Percentiles rank a stretch among this genome's conserved stretches.
phyloP scores from a whole-genome alignment of 1,139 yeast genomes.

The Yamadazyma taylorii region DNA sequence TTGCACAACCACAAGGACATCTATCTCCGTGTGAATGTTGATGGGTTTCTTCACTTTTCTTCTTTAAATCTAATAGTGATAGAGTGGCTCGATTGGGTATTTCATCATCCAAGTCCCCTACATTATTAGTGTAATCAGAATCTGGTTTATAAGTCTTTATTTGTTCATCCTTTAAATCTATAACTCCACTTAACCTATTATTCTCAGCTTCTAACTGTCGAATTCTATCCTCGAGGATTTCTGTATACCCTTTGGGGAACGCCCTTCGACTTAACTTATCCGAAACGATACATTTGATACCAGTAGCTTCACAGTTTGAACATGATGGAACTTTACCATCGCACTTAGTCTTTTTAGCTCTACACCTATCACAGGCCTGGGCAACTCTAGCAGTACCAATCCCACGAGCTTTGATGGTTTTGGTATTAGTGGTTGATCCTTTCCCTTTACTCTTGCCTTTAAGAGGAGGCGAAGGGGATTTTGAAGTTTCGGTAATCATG shows the following conservation, averaged over 20 bases:
- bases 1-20: conserved; percentile 55
- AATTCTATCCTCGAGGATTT: conserved; percentile 46
- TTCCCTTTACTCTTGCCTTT: conserved; percentile 10
- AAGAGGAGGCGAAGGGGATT: conserved; percentile 4
- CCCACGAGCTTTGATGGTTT: conserved; percentile 66
- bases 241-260: conserved; percentile 52
- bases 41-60: conserved; percentile 3
- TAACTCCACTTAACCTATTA: conserved; percentile 44
- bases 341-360: conserved; percentile 77
- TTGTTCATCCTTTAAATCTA: conserved; percentile 65
- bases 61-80: conserved; percentile 1
- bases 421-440: conserved; percentile 30
- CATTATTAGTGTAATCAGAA: not conserved
- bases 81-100: conserved; percentile 4
- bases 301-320: conserved; percentile 43
- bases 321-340: conserved; percentile 61
- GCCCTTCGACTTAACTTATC: conserved; percentile 47
- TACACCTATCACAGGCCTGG: conserved; percentile 85
- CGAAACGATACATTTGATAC: conserved; percentile 46
- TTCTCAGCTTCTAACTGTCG: conserved; percentile 48
- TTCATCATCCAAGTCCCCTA: not conserved
- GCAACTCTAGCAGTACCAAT: conserved; percentile 59
- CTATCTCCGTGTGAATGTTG: conserved; percentile 46
- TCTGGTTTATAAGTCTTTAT: conserved; percentile 28
- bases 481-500: not conserved